phyloP scores from a whole-genome alignment of 2,329 filamentous ascomycete genomes.

The Leptoxyphium fumago region DNA sequence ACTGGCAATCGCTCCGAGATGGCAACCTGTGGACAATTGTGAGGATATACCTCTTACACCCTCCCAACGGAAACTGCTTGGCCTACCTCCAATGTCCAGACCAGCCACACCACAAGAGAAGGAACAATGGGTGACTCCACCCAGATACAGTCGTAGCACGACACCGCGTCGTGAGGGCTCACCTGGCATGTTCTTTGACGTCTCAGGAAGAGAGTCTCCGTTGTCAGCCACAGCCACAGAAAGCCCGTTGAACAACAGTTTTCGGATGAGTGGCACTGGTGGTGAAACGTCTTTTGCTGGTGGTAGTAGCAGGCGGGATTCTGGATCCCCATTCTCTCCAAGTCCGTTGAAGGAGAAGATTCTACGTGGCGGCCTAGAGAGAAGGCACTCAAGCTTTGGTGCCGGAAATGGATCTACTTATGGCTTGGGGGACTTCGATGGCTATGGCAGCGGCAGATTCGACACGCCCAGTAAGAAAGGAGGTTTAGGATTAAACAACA shows the following conservation, averaged over 20 bases:
- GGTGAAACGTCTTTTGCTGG: background rate
- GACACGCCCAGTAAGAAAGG: constrained; percentile 28
- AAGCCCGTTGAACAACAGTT: constrained; percentile 27
- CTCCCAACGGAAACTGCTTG: constrained; percentile 72
- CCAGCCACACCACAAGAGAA: constrained; percentile 52
- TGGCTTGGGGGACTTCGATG: constrained; percentile 24
- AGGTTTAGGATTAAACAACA: constrained; percentile 71
- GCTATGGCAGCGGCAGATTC: constrained; percentile 5
- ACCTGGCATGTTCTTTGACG: background rate
- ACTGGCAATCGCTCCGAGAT: constrained; percentile 55
- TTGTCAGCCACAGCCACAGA: constrained; percentile 37
- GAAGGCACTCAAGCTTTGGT: constrained; percentile 49
- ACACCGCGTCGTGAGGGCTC: constrained; percentile 47
- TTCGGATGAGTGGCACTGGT: background rate
- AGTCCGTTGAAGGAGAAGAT: constrained; percentile 56
- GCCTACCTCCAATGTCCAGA: constrained; percentile 52
- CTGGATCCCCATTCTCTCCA: constrained; percentile 7
- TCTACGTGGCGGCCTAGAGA: constrained; percentile 34
- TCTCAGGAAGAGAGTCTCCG: constrained; percentile 30
- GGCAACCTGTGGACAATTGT: constrained; percentile 60
- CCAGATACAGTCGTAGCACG: constrained; percentile 66
- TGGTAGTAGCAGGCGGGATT: background rate
- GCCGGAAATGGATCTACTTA: constrained; percentile 35
- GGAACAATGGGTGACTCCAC: constrained; percentile 68
- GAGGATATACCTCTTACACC: constrained; percentile 82